Base-by-base conservation (phyloP, 2,329 filamentous ascomycete species). In the Cladophialophora psammophila region DNA sequence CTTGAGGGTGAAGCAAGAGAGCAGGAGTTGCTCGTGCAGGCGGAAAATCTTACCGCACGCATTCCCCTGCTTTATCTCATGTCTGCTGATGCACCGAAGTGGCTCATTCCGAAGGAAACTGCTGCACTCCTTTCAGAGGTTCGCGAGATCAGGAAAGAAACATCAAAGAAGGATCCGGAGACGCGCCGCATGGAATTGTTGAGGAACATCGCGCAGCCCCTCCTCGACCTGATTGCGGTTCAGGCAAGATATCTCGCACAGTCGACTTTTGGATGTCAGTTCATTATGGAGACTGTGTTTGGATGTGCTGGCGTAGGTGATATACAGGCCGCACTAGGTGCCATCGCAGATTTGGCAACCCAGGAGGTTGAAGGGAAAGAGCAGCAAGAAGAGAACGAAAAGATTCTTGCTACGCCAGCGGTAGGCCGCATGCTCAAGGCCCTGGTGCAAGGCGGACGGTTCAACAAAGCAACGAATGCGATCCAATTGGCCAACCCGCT, bases 131-230 rank as follows among this genome's bases (percentile, higher is more conserved):
- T 99, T 4, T 84, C 87, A 65, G 91, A 97, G 78, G 82, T 97
- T 31, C 90, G 92, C 75, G 86, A 88, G 63, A 90, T 96, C 70
- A 89, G 95, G 62, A 87, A 89, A 72, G 89, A 86, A 13, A 98
- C 94, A 1, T 96, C 92, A 71, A 99, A 98, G 82, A 99, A 99
- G 80, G 93, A 97, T 65, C 85, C 92, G 0, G 89, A 90, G 62
- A 80, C 86, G 26, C 88, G 95, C 66, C 88, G 91, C 65, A 85
- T 87, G 72, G 95, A 97, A 77, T 83, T 99, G 50, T 83, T 92
- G 26, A 87, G 88, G 66, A 85, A 88, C 10, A 81, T 96, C 34
- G 93, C 93, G 1, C 88, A 91, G 1, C 86, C 89, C 35, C 82
- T 98, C 2, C 84, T 99, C 35, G 86, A 88, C 52, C 87, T 92